Evolutionary conservation across 164 flowering plant species (phyloP).

Genomic region (Dillenia turbinata): DNA sequence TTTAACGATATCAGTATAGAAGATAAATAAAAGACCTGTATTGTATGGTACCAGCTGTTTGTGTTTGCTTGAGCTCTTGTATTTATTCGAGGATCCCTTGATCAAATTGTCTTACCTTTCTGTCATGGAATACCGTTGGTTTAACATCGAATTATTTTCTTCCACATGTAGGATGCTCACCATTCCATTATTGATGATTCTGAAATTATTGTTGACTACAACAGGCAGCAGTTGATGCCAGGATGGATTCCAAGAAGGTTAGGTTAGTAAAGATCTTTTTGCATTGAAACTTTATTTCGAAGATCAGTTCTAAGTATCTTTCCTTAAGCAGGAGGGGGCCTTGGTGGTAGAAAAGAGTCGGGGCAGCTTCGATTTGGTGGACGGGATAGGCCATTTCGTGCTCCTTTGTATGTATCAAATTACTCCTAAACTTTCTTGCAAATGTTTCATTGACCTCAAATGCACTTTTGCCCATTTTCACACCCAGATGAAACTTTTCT

Average conservation of each 20-base stretch:
- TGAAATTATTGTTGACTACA: constrained; percentile 89
- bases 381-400: constrained; percentile 94
- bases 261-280: constrained; percentile 42
- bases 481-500: too few relatives aligned
- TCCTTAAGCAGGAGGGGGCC: constrained; percentile 75
- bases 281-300: background rate
- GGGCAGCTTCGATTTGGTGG: constrained; percentile 99
- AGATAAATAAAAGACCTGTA: too few relatives aligned
- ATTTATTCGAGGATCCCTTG: too few relatives aligned
- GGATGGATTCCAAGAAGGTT: constrained; percentile 98
- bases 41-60: too few relatives aligned
- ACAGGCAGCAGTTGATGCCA: constrained; percentile 87
- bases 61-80: too few relatives aligned
- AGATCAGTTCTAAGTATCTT: background rate
- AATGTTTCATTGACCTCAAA: too few relatives aligned
- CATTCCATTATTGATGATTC: constrained; percentile 74
- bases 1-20: too few relatives aligned
- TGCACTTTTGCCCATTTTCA: too few relatives aligned
- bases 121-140: too few relatives aligned
- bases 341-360: constrained; percentile 92
- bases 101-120: too few relatives aligned
- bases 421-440: too few relatives aligned
- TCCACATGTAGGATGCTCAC: constrained; percentile 73
- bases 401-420: constrained; percentile 68
- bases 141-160: background rate